Percentiles rank a stretch among this genome's conserved stretches.
phyloP scores from a whole-genome alignment of 305 asterid species.

The Solanum hybrid region DNA sequence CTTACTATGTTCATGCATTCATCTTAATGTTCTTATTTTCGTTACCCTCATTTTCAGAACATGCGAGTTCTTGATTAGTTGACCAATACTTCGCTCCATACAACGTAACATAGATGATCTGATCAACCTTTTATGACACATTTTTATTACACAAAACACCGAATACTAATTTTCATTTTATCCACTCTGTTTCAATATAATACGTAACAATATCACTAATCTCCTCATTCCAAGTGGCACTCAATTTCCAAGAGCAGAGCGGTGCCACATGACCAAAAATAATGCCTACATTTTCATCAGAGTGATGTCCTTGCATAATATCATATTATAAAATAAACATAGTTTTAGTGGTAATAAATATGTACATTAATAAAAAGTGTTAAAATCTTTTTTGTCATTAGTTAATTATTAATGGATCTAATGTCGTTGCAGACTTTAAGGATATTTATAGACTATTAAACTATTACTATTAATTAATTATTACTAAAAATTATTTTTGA shows the following conservation, averaged over 20 bases:
- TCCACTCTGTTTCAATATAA: neutral
- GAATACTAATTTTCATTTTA: neutral
- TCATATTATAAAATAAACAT: neutral
- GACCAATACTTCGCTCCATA: neutral
- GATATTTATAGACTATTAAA: accelerated
- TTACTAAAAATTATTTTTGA: too few relatives aligned
- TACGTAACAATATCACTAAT: neutral
- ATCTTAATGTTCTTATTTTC: neutral
- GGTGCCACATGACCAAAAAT: neutral
- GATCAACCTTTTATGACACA: neutral
- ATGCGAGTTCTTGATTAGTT: neutral
- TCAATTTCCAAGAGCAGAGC: neutral
- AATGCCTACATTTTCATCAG: neutral
- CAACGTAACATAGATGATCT: neutral
- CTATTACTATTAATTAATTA: too few relatives aligned
- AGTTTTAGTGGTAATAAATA: neutral
- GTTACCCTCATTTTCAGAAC: accelerated
- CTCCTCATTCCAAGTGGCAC: neutral
- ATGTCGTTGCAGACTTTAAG: too few relatives aligned
- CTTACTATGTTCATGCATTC: neutral
- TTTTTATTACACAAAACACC: neutral
- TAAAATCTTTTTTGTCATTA: accelerated
- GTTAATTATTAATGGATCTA: too few relatives aligned
- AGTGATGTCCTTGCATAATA: neutral
- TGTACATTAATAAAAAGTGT: too few relatives aligned